Conservation (phyloP, 352 stramenopile species). For the Achlya hypogyna region DNA sequence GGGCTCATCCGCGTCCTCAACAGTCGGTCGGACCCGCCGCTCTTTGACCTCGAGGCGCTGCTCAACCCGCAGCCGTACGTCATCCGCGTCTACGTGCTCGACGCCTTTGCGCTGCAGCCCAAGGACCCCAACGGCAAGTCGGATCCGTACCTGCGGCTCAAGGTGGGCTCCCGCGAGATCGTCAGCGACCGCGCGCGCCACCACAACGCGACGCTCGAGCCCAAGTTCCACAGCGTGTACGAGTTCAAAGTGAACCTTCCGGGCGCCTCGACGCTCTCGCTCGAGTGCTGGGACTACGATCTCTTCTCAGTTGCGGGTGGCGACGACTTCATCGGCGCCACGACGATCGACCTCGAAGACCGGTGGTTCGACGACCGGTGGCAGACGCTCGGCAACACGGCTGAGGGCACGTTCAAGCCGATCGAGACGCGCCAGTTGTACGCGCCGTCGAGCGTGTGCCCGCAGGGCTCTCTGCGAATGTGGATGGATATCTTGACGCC, state of each 20-base stretch:
- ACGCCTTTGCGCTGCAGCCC: slow-evolving; percentile 66
- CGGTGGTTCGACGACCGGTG: slow-evolving; percentile 85
- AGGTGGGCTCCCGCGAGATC: slow-evolving; percentile 65
- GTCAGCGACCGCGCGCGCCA: slow-evolving; percentile 80
- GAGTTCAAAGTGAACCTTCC: slow-evolving; percentile 86
- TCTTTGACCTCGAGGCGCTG: slow-evolving; percentile 69
- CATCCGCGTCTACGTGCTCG: slow-evolving; percentile 81
- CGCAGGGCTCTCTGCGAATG: slow-evolving; percentile 61
- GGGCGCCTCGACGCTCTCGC: slow-evolving; percentile 49
- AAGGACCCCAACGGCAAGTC: slow-evolving; percentile 77
- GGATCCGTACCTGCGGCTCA: slow-evolving; percentile 79
- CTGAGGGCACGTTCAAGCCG: slow-evolving; percentile 30
- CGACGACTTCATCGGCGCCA: slow-evolving; percentile 88
- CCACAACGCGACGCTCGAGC: slow-evolving; percentile 53
- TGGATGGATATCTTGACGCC: slow-evolving; percentile 87
- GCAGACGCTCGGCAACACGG: slow-evolving; percentile 52
- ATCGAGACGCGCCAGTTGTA: slow-evolving; percentile 43
- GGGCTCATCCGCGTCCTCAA: slow-evolving; percentile 77
- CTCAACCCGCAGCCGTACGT: slow-evolving; percentile 69
- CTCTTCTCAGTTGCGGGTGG: slow-evolving; percentile 49
- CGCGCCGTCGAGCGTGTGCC: slow-evolving; percentile 56
- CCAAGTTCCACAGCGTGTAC: slow-evolving; percentile 87
- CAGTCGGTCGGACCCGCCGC: slow-evolving; percentile 47
- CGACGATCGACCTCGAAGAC: slow-evolving; percentile 89
- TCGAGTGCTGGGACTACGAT: slow-evolving; percentile 69